A percentile compares a stretch with the other conserved stretches of the same genome.
phyloP scores from a whole-genome alignment of 2,329 filamentous ascomycete genomes.

The Hirsutella minnesotensis region DNA sequence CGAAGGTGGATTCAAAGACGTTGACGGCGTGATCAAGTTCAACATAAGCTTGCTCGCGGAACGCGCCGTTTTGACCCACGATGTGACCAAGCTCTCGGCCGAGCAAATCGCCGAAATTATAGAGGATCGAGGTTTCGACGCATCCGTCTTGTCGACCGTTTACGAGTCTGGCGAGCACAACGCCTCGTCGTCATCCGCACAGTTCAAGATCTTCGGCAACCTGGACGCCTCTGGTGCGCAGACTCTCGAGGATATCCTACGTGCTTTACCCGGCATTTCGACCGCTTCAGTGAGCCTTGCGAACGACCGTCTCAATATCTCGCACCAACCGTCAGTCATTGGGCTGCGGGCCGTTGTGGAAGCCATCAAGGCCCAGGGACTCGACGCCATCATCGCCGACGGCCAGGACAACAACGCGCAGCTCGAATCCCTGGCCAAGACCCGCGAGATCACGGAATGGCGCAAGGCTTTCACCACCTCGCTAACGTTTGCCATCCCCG shows the following conservation, averaged over 20 bases:
- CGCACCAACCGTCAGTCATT: constrained; percentile 57
- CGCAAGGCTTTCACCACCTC: constrained; percentile 68
- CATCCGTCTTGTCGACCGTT: constrained; percentile 66
- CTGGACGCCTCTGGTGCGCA: constrained; percentile 60
- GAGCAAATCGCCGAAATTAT: constrained; percentile 73
- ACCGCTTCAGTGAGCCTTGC: constrained; percentile 62
- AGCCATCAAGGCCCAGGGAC: constrained; percentile 66
- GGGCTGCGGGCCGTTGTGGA: constrained; percentile 79
- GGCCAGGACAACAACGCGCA: constrained; percentile 95
- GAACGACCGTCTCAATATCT: constrained; percentile 63
- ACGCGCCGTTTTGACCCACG: constrained; percentile 77
- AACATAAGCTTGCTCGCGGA: constrained; percentile 93
- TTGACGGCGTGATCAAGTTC: constrained; percentile 74
- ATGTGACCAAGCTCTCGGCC: constrained; percentile 56
- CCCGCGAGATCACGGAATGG: constrained; percentile 93
- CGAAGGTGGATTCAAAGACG: constrained; percentile 64
- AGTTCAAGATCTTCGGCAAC: constrained; percentile 77
- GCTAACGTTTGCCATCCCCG: constrained; percentile 71
- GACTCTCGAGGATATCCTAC: constrained; percentile 57
- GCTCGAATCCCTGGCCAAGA: constrained; percentile 90
- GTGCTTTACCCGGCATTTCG: constrained; percentile 55
- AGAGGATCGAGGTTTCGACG: constrained; percentile 83
- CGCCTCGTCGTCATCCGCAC: constrained; percentile 47
- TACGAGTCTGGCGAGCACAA: constrained; percentile 43
- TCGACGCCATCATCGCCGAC: constrained; percentile 82